Base-by-base conservation (phyloP, 176 grass and related monocot genomes). In the Aegilops speltoides region DNA sequence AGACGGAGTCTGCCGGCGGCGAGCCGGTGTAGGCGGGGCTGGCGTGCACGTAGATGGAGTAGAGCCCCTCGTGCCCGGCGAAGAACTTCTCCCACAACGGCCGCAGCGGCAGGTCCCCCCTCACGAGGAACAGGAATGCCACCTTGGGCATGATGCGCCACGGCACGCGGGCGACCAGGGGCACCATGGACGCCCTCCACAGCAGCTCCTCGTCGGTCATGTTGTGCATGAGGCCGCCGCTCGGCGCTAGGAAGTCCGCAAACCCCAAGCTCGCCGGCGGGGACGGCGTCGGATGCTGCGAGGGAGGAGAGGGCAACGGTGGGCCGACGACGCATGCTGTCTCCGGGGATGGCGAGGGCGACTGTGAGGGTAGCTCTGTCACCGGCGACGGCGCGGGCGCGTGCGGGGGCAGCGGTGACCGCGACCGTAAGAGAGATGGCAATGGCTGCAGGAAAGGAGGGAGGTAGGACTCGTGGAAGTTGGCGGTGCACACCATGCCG, bases 41-140 rank as follows among this genome's bases (percentile, higher is more conserved):
- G 5, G 86, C 11, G 66, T 97, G 95, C 17, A 97, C 88, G 48
- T 97, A 94, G 33, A 97, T 92, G 87, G 90, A 89, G 70, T 87
- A 94, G 5, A 93, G 12, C 17, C 82, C 93, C 38, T 93, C 2
- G 64, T 93, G 65, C 0, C 93, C 93, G 2, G 83, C 57, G 80
- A 97, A 95, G 84, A 93, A 97, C 38, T 74, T 84, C 64, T 97
- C 95, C 95, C 95, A 97, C 20, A 93, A 10, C 7, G 85, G 91
- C 33, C 92, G 82, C 14, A 97, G 31, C 1, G 86, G 95, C 23
- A 94, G 66, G 4, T 81, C 37, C n/a, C 86, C 83, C 22, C 63
- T 85, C 16, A 82, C 85, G 3, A 94, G 84, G 82, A 97, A 97
- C 70, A 91, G n/a, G 86, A 97, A 97, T 1, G 94, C 90, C 13